Evolutionary conservation across 31 red algal species (phyloP).

Genomic region (Bonnemaisonia californica): DNA sequence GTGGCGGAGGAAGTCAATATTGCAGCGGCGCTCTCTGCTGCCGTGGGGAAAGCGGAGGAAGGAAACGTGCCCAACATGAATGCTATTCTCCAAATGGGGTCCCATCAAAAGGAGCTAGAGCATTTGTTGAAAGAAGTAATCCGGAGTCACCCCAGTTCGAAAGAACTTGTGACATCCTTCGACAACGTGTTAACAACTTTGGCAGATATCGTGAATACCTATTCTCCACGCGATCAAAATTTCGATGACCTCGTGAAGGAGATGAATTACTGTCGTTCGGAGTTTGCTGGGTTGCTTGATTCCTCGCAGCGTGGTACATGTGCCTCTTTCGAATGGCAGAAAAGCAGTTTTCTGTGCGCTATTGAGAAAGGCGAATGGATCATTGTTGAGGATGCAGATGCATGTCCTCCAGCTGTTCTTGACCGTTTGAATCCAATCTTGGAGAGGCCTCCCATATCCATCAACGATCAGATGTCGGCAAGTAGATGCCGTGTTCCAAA

Average conservation of each 20-base stretch:
- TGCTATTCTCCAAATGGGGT: neutral
- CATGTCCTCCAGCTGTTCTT: conserved; percentile 81
- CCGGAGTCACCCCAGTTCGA: neutral
- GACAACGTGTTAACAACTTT: neutral
- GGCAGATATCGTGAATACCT: neutral
- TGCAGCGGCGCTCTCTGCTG: neutral
- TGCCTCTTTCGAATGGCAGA: conserved; percentile 80
- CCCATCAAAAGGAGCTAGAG: neutral
- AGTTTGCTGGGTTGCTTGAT: conserved; percentile 15
- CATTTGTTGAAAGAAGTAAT: neutral
- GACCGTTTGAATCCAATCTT: conserved; percentile 96
- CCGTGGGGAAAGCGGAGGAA: neutral
- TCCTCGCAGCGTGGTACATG: neutral
- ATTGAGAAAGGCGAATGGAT: conserved; percentile 89
- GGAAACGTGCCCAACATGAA: neutral
- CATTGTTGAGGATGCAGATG: conserved; percentile 69
- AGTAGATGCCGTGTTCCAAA: neutral
- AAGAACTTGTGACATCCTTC: neutral
- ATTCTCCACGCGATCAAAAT: neutral
- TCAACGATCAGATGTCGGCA: neutral
- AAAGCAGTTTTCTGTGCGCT: conserved; percentile 73
- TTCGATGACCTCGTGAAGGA: neutral
- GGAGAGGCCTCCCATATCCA: conserved; percentile 53
- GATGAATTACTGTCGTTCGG: neutral
- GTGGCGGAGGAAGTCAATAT: conserved; percentile 9